Evolutionary conservation across 805 yeast species (phyloP), one percentile per base, ranked within the genome.

Genomic region (Metschnikowia cerradonensis): DNA sequence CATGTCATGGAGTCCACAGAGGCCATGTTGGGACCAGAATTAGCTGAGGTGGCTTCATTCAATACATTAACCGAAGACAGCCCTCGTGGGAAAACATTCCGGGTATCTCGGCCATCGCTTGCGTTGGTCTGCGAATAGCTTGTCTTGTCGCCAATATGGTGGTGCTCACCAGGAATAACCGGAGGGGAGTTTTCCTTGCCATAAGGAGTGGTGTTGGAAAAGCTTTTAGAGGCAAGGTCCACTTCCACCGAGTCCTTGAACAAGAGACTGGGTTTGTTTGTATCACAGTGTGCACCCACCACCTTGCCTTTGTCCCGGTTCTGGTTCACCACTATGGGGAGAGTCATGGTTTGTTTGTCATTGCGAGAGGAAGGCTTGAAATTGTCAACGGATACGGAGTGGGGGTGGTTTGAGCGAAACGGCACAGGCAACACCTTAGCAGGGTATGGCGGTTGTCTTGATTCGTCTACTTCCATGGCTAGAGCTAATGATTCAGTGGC

Each of bases 291-390:
- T 14, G 22, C 19, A 6, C 14, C 41, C n/a, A 11, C 19, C n/a
- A 17, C 41, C 3, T 39, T 39, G 8, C 11, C 42, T 26, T 14
- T 40, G 20, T 40, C 33, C 43, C 43, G 43, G 17, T 40, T 40
- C 31, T 30, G 43, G 31, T 14, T 40, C 34, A 40, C 19, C n/a
- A 32, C 34, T 32, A 42, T n/a, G 33, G 45, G 45, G 34, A 42
- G 45, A 31, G 45, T 33, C 38, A 33, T 32, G 38, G n/a, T 42
- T 6, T 42, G 33, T 11, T 33, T 42, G 26, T 42, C 45, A 32
- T 11, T 20, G 15, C 38, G 31, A 14, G 31, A 32, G 7, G 45
- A 19, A 32, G 45, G 32, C 35, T 34, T 42, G 10, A 33, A 34
- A 15, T 32, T 33, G 37, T 42, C 45, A 32, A 33, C 38, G 22